A percentile compares a stretch with the other conserved stretches of the same genome.
These are phyloP conservation scores for Strigomonas galati DNA, from an alignment of 208 protist species.

Conservation along the genomic window DNA sequence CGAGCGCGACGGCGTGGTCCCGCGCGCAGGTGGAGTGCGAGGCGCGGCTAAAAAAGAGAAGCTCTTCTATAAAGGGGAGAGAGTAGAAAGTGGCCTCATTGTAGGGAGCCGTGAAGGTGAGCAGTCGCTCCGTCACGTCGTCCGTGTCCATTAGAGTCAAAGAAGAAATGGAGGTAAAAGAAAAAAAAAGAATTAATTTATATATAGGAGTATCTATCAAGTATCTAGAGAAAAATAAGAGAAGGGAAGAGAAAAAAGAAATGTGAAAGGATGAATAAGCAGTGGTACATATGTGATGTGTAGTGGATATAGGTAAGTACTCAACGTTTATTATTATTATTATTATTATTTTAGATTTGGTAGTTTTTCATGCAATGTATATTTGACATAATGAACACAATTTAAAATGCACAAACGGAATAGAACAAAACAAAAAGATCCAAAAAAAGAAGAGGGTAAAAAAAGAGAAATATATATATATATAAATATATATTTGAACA, in stretches of 20 bases:
- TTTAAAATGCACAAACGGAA: background rate
- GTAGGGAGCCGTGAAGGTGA: conserved; percentile 33
- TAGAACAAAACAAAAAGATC: background rate
- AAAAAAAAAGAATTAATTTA: conserved; percentile 6
- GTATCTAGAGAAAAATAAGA: conserved; percentile 3
- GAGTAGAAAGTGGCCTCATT: conserved; percentile 69
- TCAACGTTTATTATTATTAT: too few relatives aligned
- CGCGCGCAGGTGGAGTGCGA: background rate
- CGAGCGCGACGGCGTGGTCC: background rate
- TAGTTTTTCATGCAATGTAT: too few relatives aligned
- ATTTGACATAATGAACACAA: too few relatives aligned
- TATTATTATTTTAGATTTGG: too few relatives aligned
- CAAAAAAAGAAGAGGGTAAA: background rate
- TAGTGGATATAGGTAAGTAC: too few relatives aligned
- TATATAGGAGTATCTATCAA: too few relatives aligned
- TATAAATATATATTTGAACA: too few relatives aligned
- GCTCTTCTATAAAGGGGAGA: conserved; percentile 56
- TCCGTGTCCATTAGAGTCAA: background rate
- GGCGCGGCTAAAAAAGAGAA: conserved; percentile 26
- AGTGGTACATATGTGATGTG: background rate
- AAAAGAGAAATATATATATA: conserved; percentile 15
- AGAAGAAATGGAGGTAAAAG: background rate
- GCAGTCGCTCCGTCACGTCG: conserved; percentile 7
- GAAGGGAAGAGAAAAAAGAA: conserved; percentile 18
- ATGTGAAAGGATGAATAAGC: background rate